Evolutionary conservation across 1,284 basidiomycete species (phyloP), one percentile per base, ranked within the genome.

Genomic region (Pisolithus thermaeus): DNA sequence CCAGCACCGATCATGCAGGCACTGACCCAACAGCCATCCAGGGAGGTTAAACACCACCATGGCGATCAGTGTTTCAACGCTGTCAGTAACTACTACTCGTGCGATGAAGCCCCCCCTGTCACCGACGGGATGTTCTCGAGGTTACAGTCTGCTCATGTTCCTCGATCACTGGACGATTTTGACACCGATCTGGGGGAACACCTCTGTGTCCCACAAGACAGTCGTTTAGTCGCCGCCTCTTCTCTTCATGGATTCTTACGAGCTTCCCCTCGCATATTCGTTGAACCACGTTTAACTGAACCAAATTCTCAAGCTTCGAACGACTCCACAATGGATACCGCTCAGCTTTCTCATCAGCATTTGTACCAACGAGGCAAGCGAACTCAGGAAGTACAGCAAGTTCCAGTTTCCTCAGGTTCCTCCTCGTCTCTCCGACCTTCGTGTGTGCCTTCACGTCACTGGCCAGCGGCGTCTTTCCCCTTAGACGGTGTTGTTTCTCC

Each of bases 371-470:
- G 75, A 52, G 74, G 73, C 53, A 68, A 70, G 38, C 63, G 61
- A 37, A 66, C 63, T 38, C 60, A 58, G 40, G 73, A 73, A 48
- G 63, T 73, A 35, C 73, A 76, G 52, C 66, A 65, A 50, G 65
- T 83, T 46, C 76, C 76, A 23, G 81, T 78, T 3, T 72, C 77
- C 1, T 77, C 78, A 3, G 72, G 62, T 57, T 77, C 78, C 30
- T 70, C 75, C 6, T 78, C 76, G 35, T 74, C 78, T 38, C 62
- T 72, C 20, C 79, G 77, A 77, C 73, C 76, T 42, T 72, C 75
- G 39, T 67, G 62, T 37, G 77, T 76, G 57, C 76, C 76, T 54
- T 76, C 76, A 14, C 73, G 73, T 57, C 69, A 71, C 53, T 60
- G 64, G 46, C 64, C 70, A 3, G 32, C 32, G 3, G 32, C 4